Percentiles rank a stretch among this genome's conserved stretches.
These are phyloP conservation scores for Rubus parviflorus DNA, from an alignment of 306 rosid genomes.

Conservation along the genomic window DNA sequence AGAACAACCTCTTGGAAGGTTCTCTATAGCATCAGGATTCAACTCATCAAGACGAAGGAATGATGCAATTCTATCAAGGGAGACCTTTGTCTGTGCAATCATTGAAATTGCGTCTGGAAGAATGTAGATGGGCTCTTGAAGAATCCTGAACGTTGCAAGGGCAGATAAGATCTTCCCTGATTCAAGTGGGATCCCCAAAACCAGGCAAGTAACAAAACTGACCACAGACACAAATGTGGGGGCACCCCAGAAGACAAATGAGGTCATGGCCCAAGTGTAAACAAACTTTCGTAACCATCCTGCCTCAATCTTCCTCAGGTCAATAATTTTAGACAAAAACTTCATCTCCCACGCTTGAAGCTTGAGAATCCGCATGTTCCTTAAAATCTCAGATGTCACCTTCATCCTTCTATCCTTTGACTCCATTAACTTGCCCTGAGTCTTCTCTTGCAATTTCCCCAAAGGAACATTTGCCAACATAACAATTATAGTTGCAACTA, in stretches of 20 bases:
- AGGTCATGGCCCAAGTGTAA: constrained; percentile 39
- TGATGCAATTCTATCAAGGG: constrained; percentile 71
- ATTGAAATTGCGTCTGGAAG: constrained; percentile 75
- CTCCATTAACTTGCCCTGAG: constrained; percentile 74
- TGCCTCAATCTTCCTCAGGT: constrained; percentile 56
- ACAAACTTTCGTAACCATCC: constrained; percentile 64
- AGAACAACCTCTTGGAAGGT: constrained; percentile 62
- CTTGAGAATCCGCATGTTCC: constrained; percentile 85
- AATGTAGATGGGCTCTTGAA: constrained; percentile 63
- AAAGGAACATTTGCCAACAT: constrained; percentile 73
- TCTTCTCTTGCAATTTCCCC: constrained; percentile 61
- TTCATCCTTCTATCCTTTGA: constrained; percentile 87
- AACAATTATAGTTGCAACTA: constrained; percentile 56
- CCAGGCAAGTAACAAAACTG: constrained; percentile 69
- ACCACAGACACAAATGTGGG: constrained; percentile 75
- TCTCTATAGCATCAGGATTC: constrained; percentile 57
- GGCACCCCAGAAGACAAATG: constrained; percentile 60
- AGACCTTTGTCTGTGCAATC: constrained; percentile 77
- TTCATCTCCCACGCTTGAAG: constrained; percentile 94
- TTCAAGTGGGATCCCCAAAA: constrained; percentile 81
- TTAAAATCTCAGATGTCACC: constrained; percentile 67
- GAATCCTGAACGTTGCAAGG: constrained; percentile 79
- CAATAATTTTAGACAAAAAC: constrained; percentile 63
- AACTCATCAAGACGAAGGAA: constrained; percentile 73
- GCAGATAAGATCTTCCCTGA: constrained; percentile 89